Conservation (phyloP, 2,329 filamentous ascomycete genomes). For the Talaromyces marneffei region DNA sequence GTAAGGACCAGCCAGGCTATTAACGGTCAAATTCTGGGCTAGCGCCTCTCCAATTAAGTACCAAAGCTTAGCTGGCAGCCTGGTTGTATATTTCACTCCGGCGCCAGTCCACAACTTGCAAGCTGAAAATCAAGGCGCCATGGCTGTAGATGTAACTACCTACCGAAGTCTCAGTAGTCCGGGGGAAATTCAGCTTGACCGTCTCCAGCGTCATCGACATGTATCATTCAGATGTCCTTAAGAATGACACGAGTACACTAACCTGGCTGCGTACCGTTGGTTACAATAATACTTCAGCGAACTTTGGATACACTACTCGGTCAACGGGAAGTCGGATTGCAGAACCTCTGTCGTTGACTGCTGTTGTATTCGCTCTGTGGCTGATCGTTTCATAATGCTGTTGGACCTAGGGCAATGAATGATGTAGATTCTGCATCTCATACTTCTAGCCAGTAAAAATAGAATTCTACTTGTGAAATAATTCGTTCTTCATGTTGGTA, state of each 20-base stretch:
- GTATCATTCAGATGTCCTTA: slow-evolving; percentile 18
- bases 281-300: slow-evolving; percentile 18
- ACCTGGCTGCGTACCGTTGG: slow-evolving; percentile 17
- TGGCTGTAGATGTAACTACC: background rate
- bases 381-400: background rate
- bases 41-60: background rate
- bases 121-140: background rate
- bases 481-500: too few species aligned
- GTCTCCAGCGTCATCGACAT: slow-evolving; percentile 2
- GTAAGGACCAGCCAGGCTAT: too few species aligned
- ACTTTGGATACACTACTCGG: slow-evolving; percentile 15
- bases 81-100: too few species aligned
- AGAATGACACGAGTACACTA: slow-evolving; percentile 8
- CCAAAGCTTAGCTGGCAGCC: background rate
- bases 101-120: too few species aligned
- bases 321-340: background rate
- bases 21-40: background rate
- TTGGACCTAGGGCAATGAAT: background rate
- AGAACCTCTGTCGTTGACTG: background rate
- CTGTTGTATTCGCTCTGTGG: background rate
- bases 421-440: background rate
- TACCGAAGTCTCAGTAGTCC: too few species aligned
- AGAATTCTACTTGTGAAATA: too few species aligned
- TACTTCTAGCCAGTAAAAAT: background rate
- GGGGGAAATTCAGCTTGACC: background rate